Base-by-base conservation (phyloP, 1,284 basidiomycete genomes). In the Phellopilus nigrolimitatus region DNA sequence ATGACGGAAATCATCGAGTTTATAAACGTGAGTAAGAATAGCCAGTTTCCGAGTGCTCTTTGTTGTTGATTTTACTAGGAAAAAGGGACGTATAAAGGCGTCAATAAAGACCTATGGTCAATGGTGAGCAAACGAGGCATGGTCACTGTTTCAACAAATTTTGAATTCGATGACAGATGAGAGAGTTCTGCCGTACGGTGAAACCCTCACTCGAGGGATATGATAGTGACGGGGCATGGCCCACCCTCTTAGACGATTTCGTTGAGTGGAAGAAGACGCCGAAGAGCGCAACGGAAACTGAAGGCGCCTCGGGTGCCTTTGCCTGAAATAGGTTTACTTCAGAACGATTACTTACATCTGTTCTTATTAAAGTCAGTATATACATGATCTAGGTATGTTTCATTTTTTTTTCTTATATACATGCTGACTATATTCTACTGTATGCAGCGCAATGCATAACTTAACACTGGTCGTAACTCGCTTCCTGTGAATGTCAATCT, bases 41-140 rank as follows among this genome's bases (percentile, higher is more conserved):
- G n/a, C 12, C 13, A 34, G 33, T n/a, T 7, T 5, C 8, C 7
- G 19, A 22, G 12, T 43, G 19, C 22, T 12, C 41, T 46, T n/a
- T 46, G 9, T 8, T 17, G 13, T 8, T 27, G 40, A 30, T 19
- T 51, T 33, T n/a, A n/a, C 19, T 62, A 88, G 82, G 76, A 82
- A 55, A 77, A 73, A 50, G 75, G 73, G 6, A 74, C 70, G 1
- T 87, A 85, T 66, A 88, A 81, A 60, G 84, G 82, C 0, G 79
- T 79, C 4, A 90, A 87, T 62, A 90, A 88, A 61, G 88, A 90
- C 66, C 66, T 89, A n/a, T 90, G 88, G 88, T 75, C 65, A 51
- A 90, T 90, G 87, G 86, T 86, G 54, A n/a, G 72, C 68, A 49
- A 36, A 38, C n/a, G n/a, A n/a, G n/a, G 24, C 27, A 37, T 44